These are phyloP conservation scores for Sclerotinia borealis DNA, from an alignment of 2,329 filamentous ascomycete genomes.

Conservation along the genomic window DNA sequence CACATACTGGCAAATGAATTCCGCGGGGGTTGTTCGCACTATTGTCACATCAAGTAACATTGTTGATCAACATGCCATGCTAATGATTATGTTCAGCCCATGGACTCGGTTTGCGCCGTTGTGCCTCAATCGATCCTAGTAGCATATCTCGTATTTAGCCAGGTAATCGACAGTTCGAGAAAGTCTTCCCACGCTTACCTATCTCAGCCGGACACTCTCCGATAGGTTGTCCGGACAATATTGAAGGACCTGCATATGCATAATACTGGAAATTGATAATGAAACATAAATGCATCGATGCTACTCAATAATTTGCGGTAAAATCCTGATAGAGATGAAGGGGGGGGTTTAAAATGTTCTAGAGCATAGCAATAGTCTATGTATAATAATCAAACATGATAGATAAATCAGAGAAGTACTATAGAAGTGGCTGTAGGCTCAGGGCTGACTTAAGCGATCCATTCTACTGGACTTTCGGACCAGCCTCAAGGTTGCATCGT, in stretches of 20 bases:
- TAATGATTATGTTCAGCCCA: not conserved
- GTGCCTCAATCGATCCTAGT: not conserved
- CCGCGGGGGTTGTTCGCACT: not conserved
- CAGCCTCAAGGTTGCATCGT: not conserved
- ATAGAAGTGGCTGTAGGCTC: not conserved
- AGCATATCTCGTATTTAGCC: slow-evolving; percentile 2
- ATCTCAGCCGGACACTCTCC: not conserved
- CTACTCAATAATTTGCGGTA: slow-evolving; percentile 1
- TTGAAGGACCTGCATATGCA: slow-evolving; percentile 6
- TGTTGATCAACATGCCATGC: not conserved
- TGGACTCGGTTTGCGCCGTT: slow-evolving; percentile 1
- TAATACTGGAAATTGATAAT: not conserved
- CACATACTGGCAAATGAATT: not conserved
- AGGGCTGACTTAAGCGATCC: slow-evolving; percentile 1
- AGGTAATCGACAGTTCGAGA: not conserved
- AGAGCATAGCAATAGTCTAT: not conserved
- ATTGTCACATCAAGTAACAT: not conserved
- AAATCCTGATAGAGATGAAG: not conserved
- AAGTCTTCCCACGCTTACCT: not conserved
- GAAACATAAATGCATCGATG: not conserved
- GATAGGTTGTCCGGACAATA: not conserved
- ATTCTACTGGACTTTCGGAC: not conserved
- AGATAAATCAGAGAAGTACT: not conserved
- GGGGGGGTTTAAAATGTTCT: not conserved
- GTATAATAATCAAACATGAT: not conserved